A percentile compares a stretch with the other conserved stretches of the same genome.
phyloP scores from a whole-genome alignment of 2,329 filamentous ascomycete species.

The Alternaria sp. region DNA sequence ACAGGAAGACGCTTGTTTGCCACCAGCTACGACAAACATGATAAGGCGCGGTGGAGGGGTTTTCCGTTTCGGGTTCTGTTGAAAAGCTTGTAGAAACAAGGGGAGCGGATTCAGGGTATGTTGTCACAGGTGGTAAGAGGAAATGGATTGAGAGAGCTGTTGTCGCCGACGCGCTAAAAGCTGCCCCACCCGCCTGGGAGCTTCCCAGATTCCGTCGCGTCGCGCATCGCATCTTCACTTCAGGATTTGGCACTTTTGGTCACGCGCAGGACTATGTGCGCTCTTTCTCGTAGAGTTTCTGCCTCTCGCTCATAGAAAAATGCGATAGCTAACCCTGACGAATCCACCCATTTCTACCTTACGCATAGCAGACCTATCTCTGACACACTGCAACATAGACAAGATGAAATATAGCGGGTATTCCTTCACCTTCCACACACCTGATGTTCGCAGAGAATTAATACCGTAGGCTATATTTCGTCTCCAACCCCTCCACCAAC shows the following conservation, averaged over 20 bases:
- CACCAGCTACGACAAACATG: not conserved
- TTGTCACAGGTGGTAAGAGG: not conserved
- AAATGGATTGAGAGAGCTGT: not conserved
- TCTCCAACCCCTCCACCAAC: slow-evolving; percentile 34
- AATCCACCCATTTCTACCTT: not conserved
- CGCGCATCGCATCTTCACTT: not conserved
- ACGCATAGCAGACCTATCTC: not conserved
- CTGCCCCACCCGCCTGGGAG: not conserved
- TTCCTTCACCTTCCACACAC: not conserved
- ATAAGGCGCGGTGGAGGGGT: not conserved
- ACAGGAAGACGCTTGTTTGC: not conserved
- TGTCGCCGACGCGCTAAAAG: not conserved
- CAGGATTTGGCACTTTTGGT: not conserved
- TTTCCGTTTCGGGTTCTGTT: not conserved
- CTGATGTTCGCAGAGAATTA: not conserved
- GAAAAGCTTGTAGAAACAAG: not conserved
- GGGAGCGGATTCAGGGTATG: not conserved
- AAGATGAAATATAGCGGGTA: slow-evolving; percentile 31
- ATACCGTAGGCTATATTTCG: slow-evolving; percentile 40
- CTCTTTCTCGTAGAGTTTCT: not conserved
- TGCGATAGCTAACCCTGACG: not conserved
- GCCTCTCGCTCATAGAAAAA: not conserved
- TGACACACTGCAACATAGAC: not conserved
- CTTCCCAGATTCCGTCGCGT: not conserved
- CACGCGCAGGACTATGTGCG: not conserved